Conservation (phyloP, 176 grass and related monocot species). For the Musa beccarii region DNA sequence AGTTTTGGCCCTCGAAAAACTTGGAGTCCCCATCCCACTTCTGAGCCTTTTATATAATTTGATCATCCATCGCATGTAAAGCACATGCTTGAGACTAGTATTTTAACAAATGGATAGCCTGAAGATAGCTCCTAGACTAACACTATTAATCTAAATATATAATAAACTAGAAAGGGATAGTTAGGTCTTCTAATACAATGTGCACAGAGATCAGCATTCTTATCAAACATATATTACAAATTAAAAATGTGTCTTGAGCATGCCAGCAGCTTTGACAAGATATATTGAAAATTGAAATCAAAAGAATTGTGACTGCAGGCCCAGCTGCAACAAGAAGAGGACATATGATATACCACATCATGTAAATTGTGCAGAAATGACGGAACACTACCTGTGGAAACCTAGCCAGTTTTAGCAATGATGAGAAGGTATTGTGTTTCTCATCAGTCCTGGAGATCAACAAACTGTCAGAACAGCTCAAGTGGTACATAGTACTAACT, state of each 20-base stretch:
- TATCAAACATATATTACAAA: too few species aligned
- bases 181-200: too few species aligned
- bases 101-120: not conserved
- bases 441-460: slow-evolving; percentile 40
- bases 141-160: not conserved
- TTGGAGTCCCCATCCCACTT: not conserved
- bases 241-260: not conserved
- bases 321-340: not conserved
- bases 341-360: not conserved
- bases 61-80: not conserved
- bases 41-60: not conserved
- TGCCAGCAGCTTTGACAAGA: not conserved
- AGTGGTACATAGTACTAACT: not conserved
- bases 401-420: slow-evolving; percentile 59
- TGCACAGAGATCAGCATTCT: too few species aligned
- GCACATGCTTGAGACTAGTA: not conserved
- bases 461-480: not conserved
- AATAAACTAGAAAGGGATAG: not conserved
- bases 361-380: not conserved
- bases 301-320: not conserved
- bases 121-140: not conserved
- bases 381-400: slow-evolving; percentile 61
- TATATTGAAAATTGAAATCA: not conserved
- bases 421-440: slow-evolving; percentile 46
- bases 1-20: not conserved